These are phyloP conservation scores for Hypoxylon sp. DNA, from an alignment of 2,329 filamentous ascomycete species.

Conservation along the genomic window DNA sequence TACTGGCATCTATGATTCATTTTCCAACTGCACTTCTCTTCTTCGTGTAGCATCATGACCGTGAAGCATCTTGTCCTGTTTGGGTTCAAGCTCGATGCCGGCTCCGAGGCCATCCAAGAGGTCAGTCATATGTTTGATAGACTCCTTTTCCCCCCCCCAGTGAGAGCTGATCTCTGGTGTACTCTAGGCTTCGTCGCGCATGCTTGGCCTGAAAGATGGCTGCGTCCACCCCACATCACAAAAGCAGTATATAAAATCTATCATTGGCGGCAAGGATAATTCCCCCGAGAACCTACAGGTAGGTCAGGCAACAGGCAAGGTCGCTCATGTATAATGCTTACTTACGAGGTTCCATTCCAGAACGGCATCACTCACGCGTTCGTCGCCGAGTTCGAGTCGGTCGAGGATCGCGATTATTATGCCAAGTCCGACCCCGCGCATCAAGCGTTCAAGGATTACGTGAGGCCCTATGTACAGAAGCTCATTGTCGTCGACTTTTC, in stretches of 20 bases:
- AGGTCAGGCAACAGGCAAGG: constrained; percentile 32
- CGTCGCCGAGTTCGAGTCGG: constrained; percentile 50
- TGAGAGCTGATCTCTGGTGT: not conserved
- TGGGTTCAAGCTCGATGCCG: constrained; percentile 40
- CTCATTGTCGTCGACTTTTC: constrained; percentile 51
- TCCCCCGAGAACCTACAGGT: constrained; percentile 69
- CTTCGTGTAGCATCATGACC: constrained; percentile 23
- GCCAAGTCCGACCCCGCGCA: constrained; percentile 51
- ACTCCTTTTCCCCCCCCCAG: not conserved
- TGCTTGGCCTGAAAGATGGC: constrained; percentile 63
- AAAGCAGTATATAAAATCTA: constrained; percentile 66
- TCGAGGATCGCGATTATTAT: constrained; percentile 53
- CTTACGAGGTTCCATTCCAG: constrained; percentile 40
- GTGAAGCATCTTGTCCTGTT: constrained; percentile 44
- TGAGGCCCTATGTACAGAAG: constrained; percentile 47
- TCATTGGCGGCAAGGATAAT: constrained; percentile 67
- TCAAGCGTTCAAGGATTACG: constrained; percentile 48
- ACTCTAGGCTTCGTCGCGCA: constrained; percentile 43
- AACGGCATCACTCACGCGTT: constrained; percentile 54
- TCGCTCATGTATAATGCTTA: not conserved
- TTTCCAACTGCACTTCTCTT: not conserved
- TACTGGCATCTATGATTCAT: no score
- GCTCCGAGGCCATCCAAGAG: constrained; percentile 21
- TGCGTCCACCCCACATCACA: constrained; percentile 68
- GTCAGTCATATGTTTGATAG: constrained; percentile 7